Conservation (phyloP, 1,284 basidiomycete genomes). For the Singerocomus rubriflavus region DNA sequence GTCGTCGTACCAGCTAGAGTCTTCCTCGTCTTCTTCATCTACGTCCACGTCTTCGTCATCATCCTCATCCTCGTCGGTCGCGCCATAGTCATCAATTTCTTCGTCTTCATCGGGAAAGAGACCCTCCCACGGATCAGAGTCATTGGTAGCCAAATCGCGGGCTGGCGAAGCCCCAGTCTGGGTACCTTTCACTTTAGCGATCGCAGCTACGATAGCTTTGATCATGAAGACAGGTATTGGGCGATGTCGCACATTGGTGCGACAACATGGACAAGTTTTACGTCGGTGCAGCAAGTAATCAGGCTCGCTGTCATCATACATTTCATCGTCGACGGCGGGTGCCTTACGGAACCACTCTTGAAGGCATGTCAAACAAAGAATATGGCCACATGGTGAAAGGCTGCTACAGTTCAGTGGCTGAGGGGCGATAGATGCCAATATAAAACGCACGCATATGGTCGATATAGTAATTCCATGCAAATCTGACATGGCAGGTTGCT, state of each 20-base stretch:
- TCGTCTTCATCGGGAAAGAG: slow-evolving; percentile 52
- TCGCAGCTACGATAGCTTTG: slow-evolving; percentile 51
- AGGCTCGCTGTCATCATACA: slow-evolving; percentile 49
- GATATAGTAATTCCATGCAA: slow-evolving; percentile 63
- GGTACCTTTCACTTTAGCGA: slow-evolving; percentile 40
- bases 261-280: slow-evolving; percentile 72
- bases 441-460: slow-evolving; percentile 59
- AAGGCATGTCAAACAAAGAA: slow-evolving; percentile 63
- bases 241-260: slow-evolving; percentile 50
- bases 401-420: slow-evolving; percentile 34
- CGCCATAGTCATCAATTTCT: slow-evolving; percentile 41
- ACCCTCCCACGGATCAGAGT: slow-evolving; percentile 63
- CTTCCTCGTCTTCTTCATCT: slow-evolving; percentile 32
- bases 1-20: slow-evolving; percentile 34
- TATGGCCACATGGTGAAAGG: slow-evolving; percentile 70
- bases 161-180: slow-evolving; percentile 14
- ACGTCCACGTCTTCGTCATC: slow-evolving; percentile 30
- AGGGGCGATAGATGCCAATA: neutral
- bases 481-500: slow-evolving; percentile 65
- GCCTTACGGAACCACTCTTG: slow-evolving; percentile 74
- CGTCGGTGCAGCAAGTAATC: slow-evolving; percentile 52
- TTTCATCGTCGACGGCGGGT: slow-evolving; percentile 51
- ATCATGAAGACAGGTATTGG: slow-evolving; percentile 68
- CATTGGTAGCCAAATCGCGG: slow-evolving; percentile 31
- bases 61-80: slow-evolving; percentile 33